Conservation (phyloP, 768 basidiomycete genomes). For the Trametes cingulata region DNA sequence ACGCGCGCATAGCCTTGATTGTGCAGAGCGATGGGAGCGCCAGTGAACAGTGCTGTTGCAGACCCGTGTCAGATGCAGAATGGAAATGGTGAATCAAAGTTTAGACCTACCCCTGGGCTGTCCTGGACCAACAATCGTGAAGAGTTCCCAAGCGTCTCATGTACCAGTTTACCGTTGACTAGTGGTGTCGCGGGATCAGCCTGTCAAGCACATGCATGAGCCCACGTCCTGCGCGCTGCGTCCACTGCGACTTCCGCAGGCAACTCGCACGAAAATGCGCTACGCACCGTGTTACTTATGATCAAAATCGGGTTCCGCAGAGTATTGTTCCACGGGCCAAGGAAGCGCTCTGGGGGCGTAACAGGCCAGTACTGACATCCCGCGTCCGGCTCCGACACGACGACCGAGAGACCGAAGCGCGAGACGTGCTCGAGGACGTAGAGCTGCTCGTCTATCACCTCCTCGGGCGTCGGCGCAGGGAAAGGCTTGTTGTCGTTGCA, state of each 20-base stretch:
- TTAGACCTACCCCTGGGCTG: slow-evolving; percentile 29
- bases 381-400: slow-evolving; percentile 28
- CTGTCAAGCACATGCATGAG: not conserved
- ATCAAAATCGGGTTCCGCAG: slow-evolving; percentile 30
- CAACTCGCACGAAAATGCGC: not conserved
- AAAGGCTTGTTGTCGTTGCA: slow-evolving; percentile 33
- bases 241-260: not conserved
- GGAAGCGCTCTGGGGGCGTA: slow-evolving; percentile 30
- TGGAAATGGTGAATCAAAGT: not conserved
- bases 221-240: not conserved
- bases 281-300: slow-evolving; percentile 28
- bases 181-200: slow-evolving; percentile 35
- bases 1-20: slow-evolving; percentile 22
- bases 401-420: slow-evolving; percentile 22
- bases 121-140: slow-evolving; percentile 32
- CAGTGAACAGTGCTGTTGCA: slow-evolving; percentile 26
- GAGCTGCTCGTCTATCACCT: slow-evolving; percentile 29
- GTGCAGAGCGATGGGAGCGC: slow-evolving; percentile 30
- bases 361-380: slow-evolving; percentile 32
- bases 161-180: slow-evolving; percentile 26
- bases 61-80: not conserved
- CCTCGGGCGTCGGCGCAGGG: slow-evolving; percentile 18
- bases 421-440: slow-evolving; percentile 25
- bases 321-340: slow-evolving; percentile 35
- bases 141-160: slow-evolving; percentile 26